Base-by-base conservation (phyloP, 2,329 filamentous ascomycete species). In the Beauveria scarabaeidicola region DNA sequence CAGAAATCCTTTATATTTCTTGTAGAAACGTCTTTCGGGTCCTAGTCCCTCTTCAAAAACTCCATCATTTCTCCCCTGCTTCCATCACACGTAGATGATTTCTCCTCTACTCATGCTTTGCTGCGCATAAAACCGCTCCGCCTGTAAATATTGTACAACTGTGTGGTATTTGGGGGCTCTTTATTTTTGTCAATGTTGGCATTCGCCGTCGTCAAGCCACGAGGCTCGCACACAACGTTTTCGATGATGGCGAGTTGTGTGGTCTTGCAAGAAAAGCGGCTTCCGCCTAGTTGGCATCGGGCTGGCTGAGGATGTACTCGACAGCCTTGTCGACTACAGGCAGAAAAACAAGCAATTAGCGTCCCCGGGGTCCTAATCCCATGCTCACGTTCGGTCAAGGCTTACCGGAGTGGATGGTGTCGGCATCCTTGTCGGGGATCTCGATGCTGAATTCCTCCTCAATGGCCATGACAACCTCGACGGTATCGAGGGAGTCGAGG, bases 391-490 rank as follows among this genome's bases (percentile, higher is more conserved):
- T 29, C 25, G 2, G 5, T 5, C 38, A 15, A 7, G 10, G 21
- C 90, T 68, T 88, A 96, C 91, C 87, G 71, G 91, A 96, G 84
- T 94, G 91, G 76, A 97, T 96, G 66, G 83, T 81, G 76, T 97
- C 92, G 67, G 92, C 92, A 73, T 96, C 91, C 85, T 96, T 96
- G 80, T 97, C 92, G 68, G 92, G 92, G 70, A 97, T 97, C 84
- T 97, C 92, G 75, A 97, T 94, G 88, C 91, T 84, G 72, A 86
- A 85, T 70, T 86, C 81, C 78, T 99, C 94, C 84, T 99, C 94
- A 78, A 99, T 97, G 66, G 94, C 94, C 94, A 99, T 99, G 69
- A 99, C 94, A 67, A 99, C 94, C 83, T 99, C 94, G 65, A 99
- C 94, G 64, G 94, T 97, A 76, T 99, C 94, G 76, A 99, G 84